phyloP scores from a whole-genome alignment of 768 basidiomycete genomes.

The Strobilomyces confusus region DNA sequence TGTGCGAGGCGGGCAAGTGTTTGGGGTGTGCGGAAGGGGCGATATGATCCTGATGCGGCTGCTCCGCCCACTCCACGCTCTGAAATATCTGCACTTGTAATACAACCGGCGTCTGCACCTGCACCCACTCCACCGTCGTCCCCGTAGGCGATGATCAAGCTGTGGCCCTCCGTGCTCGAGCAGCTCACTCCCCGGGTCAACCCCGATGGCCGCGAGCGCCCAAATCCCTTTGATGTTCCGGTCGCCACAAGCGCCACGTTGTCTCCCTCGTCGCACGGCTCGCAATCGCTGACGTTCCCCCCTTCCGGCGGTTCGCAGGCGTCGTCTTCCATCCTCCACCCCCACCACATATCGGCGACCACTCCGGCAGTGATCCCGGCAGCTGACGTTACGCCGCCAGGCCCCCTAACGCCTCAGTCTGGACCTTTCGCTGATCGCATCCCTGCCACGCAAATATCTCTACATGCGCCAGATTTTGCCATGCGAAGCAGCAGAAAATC shows the following conservation, averaged over 20 bases:
- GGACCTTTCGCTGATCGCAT: constrained; percentile 46
- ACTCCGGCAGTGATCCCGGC: constrained; percentile 19
- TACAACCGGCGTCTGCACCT: constrained; percentile 8
- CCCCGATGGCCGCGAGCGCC: constrained; percentile 40
- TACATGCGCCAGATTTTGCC: constrained; percentile 83
- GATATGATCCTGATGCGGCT: constrained; percentile 5
- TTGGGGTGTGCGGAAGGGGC: constrained; percentile 11
- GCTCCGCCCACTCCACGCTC: constrained; percentile 11
- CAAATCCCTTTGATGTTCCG: constrained; percentile 60
- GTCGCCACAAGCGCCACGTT: constrained; percentile 29
- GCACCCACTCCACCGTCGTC: constrained; percentile 14
- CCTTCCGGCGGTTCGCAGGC: constrained; percentile 6
- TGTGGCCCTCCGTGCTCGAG: constrained; percentile 58
- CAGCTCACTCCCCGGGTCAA: constrained; percentile 58
- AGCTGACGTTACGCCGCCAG: constrained; percentile 40
- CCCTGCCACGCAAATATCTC: constrained; percentile 62
- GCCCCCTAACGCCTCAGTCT: constrained; percentile 44
- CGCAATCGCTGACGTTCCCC: not conserved
- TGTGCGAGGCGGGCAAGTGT: not conserved
- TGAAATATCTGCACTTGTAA: constrained; percentile 6
- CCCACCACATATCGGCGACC: constrained; percentile 30
- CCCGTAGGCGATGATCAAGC: constrained; percentile 52
- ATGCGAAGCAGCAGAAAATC: constrained; percentile 60
- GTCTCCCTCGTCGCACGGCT: constrained; percentile 18
- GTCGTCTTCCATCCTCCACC: constrained; percentile 17